These are phyloP conservation scores for Podospora fimiseda DNA, from an alignment of 495 filamentous ascomycete genomes.

Conservation along the genomic window DNA sequence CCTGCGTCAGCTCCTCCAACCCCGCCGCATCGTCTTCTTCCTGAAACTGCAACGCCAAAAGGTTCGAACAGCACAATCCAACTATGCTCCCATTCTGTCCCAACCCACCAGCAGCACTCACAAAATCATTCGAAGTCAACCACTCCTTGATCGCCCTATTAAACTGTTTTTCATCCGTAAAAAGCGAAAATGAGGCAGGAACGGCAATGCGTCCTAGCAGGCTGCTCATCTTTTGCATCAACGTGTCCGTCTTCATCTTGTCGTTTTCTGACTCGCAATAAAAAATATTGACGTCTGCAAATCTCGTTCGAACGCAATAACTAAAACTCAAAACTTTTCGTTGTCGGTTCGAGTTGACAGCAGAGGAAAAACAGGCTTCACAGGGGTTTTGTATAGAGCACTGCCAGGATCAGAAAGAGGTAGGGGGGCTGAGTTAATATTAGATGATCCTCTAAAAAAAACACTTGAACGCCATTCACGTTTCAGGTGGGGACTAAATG, in stretches of 20 bases:
- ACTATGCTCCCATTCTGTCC: constrained; percentile 25
- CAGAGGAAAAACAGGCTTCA: constrained; percentile 19
- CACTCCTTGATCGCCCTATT: constrained; percentile 22
- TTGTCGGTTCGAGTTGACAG: constrained; percentile 17
- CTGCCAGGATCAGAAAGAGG: constrained; percentile 7
- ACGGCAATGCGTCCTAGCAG: constrained; percentile 24
- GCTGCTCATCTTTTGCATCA: constrained; percentile 19
- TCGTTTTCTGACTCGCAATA: neutral
- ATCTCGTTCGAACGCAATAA: constrained; percentile 22
- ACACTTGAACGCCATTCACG: neutral
- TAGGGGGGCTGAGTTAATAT: neutral
- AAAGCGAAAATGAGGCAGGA: constrained; percentile 18
- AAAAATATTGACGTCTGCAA: constrained; percentile 28
- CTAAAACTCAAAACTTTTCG: constrained; percentile 23
- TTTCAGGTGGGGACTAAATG: neutral
- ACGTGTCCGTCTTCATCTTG: constrained; percentile 22
- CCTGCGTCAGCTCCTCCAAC: constrained; percentile 14
- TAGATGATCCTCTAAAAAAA: neutral
- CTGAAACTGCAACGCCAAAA: constrained; percentile 22
- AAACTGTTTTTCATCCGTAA: constrained; percentile 12
- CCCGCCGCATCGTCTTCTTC: constrained; percentile 9
- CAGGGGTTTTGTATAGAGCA: constrained; percentile 24
- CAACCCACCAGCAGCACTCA: constrained; percentile 16
- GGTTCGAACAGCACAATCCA: constrained; percentile 25
- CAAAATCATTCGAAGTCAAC: no score